Conservation (phyloP, 495 filamentous ascomycete genomes). For the Annulohypoxylon nitens region DNA sequence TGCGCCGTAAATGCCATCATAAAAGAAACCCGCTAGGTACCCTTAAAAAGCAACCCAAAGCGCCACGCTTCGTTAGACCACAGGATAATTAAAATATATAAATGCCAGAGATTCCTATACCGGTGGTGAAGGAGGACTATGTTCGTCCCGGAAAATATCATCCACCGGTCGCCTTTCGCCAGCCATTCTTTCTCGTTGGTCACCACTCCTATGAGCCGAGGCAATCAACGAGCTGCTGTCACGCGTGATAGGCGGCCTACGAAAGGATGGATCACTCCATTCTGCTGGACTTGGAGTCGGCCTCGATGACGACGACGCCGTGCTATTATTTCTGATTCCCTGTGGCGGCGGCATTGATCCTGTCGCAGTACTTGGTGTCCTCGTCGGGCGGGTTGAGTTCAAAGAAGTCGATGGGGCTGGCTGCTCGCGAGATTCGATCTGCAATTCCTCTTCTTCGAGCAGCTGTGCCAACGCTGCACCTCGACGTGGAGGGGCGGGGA, state of each 20-base stretch:
- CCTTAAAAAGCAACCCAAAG: slow-evolving; percentile 38
- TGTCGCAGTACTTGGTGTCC: slow-evolving; percentile 9
- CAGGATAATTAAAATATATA: slow-evolving; percentile 25
- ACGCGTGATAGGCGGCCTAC: slow-evolving; percentile 26
- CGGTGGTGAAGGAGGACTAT: slow-evolving; percentile 31
- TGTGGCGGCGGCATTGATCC: slow-evolving; percentile 24
- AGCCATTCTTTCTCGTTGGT: slow-evolving; percentile 32
- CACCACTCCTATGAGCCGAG: slow-evolving; percentile 23
- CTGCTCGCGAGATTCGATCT: slow-evolving; percentile 24
- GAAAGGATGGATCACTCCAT: slow-evolving; percentile 28
- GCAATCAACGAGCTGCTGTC: slow-evolving; percentile 20
- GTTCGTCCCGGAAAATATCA: slow-evolving; percentile 35
- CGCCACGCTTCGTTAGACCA: slow-evolving; percentile 49
- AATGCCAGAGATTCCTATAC: slow-evolving; percentile 17
- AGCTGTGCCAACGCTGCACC: slow-evolving; percentile 61
- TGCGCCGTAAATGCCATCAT: slow-evolving; percentile 46
- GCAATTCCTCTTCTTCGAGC: slow-evolving; percentile 56
- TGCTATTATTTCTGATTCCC: slow-evolving; percentile 25
- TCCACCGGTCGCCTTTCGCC: slow-evolving; percentile 46
- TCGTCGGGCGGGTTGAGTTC: neutral
- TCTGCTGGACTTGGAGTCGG: slow-evolving; percentile 23
- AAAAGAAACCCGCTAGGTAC: slow-evolving; percentile 11
- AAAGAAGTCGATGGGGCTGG: slow-evolving; percentile 19
- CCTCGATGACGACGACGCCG: slow-evolving; percentile 24
- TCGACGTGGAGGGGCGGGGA: slow-evolving; percentile 61